Evolutionary conservation across 768 basidiomycete genomes (phyloP).

Genomic region (Tulasnella sp.): DNA sequence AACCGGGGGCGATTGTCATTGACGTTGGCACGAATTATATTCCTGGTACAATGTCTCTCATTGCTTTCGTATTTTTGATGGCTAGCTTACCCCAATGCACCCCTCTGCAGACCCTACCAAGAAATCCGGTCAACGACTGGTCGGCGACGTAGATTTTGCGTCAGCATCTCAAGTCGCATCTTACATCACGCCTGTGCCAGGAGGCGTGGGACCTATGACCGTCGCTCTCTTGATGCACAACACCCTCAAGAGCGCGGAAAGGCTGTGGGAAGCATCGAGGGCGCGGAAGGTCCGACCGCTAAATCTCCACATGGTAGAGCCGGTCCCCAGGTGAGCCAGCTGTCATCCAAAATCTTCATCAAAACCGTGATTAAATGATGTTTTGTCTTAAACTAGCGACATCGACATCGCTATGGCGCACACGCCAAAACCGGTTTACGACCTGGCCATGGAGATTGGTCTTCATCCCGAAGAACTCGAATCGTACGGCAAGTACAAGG

Average conservation of each 20-base stretch:
- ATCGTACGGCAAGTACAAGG: constrained; percentile 92
- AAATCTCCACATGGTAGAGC: constrained; percentile 62
- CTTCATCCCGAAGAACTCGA: constrained; percentile 79
- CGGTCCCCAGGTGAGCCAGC: constrained; percentile 56
- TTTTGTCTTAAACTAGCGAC: constrained; percentile 37
- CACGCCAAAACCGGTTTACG: constrained; percentile 76
- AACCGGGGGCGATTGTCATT: constrained; percentile 88
- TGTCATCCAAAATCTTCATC: background rate
- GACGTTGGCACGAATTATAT: constrained; percentile 98
- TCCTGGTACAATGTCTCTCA: constrained; percentile 45
- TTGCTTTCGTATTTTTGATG: background rate
- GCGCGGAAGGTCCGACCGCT: constrained; percentile 66
- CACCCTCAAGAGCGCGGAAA: constrained; percentile 73
- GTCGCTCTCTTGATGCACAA: constrained; percentile 98
- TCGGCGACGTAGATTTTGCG: constrained; percentile 87
- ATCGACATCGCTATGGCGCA: constrained; percentile 96
- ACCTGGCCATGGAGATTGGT: constrained; percentile 83
- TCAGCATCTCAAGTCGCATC: constrained; percentile 71
- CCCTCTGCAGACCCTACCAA: constrained; percentile 59
- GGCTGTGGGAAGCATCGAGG: constrained; percentile 61
- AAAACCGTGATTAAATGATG: background rate
- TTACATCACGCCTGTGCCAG: constrained; percentile 93
- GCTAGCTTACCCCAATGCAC: background rate
- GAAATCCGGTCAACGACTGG: constrained; percentile 90
- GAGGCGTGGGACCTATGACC: constrained; percentile 99